Evolutionary conservation across 1,284 basidiomycete genomes (phyloP).

Genomic region (Phlebopus sp.): DNA sequence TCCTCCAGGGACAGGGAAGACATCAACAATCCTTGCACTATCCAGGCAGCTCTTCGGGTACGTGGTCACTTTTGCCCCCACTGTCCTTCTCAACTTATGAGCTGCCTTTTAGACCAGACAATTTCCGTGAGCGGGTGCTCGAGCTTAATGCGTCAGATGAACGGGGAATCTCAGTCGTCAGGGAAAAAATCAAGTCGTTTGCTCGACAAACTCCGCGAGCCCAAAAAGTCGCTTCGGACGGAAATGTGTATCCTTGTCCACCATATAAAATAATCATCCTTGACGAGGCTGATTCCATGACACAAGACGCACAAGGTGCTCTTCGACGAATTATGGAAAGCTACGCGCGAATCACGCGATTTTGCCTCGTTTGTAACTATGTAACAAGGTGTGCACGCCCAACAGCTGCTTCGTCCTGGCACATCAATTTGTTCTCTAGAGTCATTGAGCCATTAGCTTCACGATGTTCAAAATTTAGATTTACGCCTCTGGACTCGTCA

Average conservation of each 20-base stretch:
- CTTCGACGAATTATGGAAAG: constrained; percentile 98
- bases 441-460: constrained; percentile 99
- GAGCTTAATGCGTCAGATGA: constrained; percentile 99
- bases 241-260: constrained; percentile 89
- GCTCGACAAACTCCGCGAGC: constrained; percentile 92
- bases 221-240: constrained; percentile 70
- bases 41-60: constrained; percentile 94
- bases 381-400: constrained; percentile 77
- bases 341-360: constrained; percentile 94
- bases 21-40: constrained; percentile 95
- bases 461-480: constrained; percentile 99
- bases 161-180: constrained; percentile 93
- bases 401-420: not conserved
- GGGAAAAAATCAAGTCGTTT: constrained; percentile 99
- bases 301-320: constrained; percentile 97
- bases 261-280: constrained; percentile 99
- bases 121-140: constrained; percentile 90
- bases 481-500: constrained; percentile 83
- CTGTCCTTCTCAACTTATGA: not conserved
- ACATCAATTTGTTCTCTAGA: constrained; percentile 42
- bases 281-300: constrained; percentile 99
- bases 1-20: constrained; percentile 98
- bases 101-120: constrained; percentile 73
- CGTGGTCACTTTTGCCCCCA: constrained; percentile 18
- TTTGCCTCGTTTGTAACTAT: constrained; percentile 99